Percentiles rank a stretch among this genome's conserved stretches.
Evolutionary conservation across 306 rosid genomes (phyloP).

Genomic region (Lotus japonicus): DNA sequence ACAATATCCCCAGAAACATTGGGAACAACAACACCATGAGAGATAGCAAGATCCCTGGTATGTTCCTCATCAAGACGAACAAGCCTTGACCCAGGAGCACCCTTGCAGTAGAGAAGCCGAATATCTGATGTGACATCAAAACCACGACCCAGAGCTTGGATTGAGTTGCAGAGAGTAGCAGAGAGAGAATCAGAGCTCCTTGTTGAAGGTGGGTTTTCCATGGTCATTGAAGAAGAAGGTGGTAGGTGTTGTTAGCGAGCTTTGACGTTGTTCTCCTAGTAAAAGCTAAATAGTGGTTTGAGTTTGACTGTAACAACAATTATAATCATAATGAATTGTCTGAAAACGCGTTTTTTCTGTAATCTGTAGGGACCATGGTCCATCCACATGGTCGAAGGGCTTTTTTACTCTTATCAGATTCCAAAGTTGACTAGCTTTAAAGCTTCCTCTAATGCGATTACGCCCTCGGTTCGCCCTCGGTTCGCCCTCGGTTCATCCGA

Average conservation of each 20-base stretch:
- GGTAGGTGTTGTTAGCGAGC: slow-evolving; percentile 19
- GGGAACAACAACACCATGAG: slow-evolving; percentile 47
- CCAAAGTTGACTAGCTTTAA: slow-evolving; percentile 32
- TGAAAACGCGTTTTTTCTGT: slow-evolving; percentile 49
- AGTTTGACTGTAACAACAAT: slow-evolving; percentile 50
- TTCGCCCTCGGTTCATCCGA: no score
- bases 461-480: no score
- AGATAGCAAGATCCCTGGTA: slow-evolving; percentile 51
- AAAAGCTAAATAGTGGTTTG: slow-evolving; percentile 26
- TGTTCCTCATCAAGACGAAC: slow-evolving; percentile 52
- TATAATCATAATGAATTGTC: slow-evolving; percentile 18
- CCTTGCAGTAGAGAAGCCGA: slow-evolving; percentile 88
- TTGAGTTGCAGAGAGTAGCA: slow-evolving; percentile 64
- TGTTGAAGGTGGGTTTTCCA: slow-evolving; percentile 31
- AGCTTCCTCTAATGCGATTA: no score
- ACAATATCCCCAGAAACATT: slow-evolving; percentile 61
- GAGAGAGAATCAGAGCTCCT: slow-evolving; percentile 50
- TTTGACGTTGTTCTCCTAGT: slow-evolving; percentile 17
- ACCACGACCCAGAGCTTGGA: slow-evolving; percentile 93
- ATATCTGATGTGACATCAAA: slow-evolving; percentile 96
- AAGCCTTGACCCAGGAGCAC: slow-evolving; percentile 85
- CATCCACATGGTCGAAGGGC: neutral
- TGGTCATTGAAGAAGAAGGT: slow-evolving; percentile 10
- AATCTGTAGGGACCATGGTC: slow-evolving; percentile 26
- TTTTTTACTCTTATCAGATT: neutral